These are phyloP conservation scores for Leccinum truebloodii DNA, from an alignment of 768 basidiomycete genomes.

Conservation along the genomic window DNA sequence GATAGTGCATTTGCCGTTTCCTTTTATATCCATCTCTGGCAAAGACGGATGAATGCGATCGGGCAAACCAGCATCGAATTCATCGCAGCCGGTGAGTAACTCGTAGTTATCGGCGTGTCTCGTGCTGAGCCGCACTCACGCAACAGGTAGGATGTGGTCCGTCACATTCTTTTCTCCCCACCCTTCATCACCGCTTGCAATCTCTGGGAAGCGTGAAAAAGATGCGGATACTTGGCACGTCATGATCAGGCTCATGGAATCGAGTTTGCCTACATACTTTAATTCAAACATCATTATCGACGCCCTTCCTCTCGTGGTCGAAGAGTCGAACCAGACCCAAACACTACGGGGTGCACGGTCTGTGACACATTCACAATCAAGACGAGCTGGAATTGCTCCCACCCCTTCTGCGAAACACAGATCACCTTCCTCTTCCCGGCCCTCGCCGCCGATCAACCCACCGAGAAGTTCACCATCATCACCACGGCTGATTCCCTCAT, in stretches of 20 bases:
- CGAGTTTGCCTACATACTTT: constrained; percentile 22
- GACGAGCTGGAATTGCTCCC: too few species aligned
- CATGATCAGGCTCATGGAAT: constrained; percentile 37
- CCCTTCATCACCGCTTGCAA: not conserved
- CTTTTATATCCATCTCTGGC: constrained; percentile 59
- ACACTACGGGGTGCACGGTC: constrained; percentile 5
- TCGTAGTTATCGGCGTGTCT: not conserved
- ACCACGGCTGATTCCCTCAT: not conserved
- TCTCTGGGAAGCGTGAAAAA: constrained; percentile 13
- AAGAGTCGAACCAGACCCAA: not conserved
- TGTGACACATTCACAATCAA: not conserved
- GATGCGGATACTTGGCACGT: constrained; percentile 38
- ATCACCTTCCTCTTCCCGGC: not conserved
- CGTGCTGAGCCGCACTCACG: not conserved
- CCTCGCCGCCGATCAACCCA: constrained; percentile 8
- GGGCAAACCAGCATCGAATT: constrained; percentile 63
- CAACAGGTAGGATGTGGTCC: constrained; percentile 28
- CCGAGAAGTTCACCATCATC: not conserved
- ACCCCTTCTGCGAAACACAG: not conserved
- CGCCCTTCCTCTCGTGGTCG: not conserved
- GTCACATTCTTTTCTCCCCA: constrained; percentile 22
- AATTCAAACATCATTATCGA: constrained; percentile 16
- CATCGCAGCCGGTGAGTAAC: constrained; percentile 43
- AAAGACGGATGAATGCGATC: constrained; percentile 67
- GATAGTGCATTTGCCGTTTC: constrained; percentile 43